These are phyloP conservation scores for Dryas octopetala DNA, from an alignment of 306 rosid genomes.

Conservation along the genomic window DNA sequence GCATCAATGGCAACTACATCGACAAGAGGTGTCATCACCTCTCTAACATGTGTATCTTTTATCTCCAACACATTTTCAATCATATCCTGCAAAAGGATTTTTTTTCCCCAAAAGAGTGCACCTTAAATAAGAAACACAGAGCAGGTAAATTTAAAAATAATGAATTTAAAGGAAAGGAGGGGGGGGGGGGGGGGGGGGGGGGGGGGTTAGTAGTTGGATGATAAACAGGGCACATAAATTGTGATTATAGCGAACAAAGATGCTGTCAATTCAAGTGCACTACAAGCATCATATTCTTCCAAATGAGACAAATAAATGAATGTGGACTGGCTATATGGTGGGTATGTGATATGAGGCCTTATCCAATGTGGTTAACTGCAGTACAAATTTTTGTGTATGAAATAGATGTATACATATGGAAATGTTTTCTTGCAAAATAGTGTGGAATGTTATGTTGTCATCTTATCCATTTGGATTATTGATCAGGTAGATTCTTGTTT, in stretches of 20 bases:
- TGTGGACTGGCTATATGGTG: no score
- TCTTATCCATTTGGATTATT: neutral
- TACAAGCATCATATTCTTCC: neutral
- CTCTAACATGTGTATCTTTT: constrained; percentile 94
- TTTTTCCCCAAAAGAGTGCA: constrained; percentile 11
- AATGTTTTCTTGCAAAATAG: no score
- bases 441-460: no score
- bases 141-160: neutral
- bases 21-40: constrained; percentile 99
- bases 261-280: neutral
- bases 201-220: no score
- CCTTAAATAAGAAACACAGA: constrained; percentile 4
- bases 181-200: no score
- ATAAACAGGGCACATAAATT: neutral
- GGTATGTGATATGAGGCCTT: no score
- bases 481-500: neutral
- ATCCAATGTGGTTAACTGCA: no score
- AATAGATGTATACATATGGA: no score
- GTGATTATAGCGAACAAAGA: neutral
- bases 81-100: constrained; percentile 70
- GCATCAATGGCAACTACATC: constrained; percentile 97
- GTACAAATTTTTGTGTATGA: no score
- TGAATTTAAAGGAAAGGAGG: neutral
- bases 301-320: neutral
- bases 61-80: constrained; percentile 97